Base-by-base conservation (phyloP, 768 basidiomycete species). In the Collybia nuda region DNA sequence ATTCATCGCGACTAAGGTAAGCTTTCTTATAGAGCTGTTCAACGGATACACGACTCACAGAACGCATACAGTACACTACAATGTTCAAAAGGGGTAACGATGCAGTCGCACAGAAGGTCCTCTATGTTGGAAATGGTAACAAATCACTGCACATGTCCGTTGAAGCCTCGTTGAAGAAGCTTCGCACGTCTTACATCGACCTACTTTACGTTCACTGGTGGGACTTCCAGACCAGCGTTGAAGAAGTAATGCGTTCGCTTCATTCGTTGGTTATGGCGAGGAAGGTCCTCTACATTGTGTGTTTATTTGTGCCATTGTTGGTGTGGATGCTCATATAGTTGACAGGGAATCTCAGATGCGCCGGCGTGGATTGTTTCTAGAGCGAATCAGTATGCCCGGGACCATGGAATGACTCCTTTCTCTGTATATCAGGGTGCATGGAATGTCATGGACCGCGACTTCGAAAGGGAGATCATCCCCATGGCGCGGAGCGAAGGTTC, bases 181-280 rank as follows among this genome's bases (percentile, higher is more conserved):
- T 80, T 2, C 61, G 69, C 40, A 76, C 71, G 0, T 55, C 56
- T 7, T 75, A 75, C 46, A 71, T 77, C 48, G 75, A 78, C 53
- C 54, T n/a, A n/a, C n/a, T 76, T 36, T 76, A 77, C 56, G 37
- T 75, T 5, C 73, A 77, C 49, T 76, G 67, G 64, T 79, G 80
- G 80, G 81, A 83, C 56, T 78, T 66, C 48, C 59, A 67, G 6
- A 78, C 76, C 14, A 66, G 71, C 8, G 67, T 84, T 39, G 75
- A 79, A 56, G 82, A 86, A 61, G 64, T 84, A 36, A 81, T 85
- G 80, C 70, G 75, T 29, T 62, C 69, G 8, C 65, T 85, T 7
- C 78, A 84, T 55, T 63, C 71, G 17, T 69, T 85, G 21, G 77
- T 85, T 28, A 62, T 62, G 9, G 60, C 69, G 21, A 76, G 82